These are phyloP conservation scores for Phytopythium sindhum DNA, from an alignment of 352 stramenopile genomes.

Conservation along the genomic window DNA sequence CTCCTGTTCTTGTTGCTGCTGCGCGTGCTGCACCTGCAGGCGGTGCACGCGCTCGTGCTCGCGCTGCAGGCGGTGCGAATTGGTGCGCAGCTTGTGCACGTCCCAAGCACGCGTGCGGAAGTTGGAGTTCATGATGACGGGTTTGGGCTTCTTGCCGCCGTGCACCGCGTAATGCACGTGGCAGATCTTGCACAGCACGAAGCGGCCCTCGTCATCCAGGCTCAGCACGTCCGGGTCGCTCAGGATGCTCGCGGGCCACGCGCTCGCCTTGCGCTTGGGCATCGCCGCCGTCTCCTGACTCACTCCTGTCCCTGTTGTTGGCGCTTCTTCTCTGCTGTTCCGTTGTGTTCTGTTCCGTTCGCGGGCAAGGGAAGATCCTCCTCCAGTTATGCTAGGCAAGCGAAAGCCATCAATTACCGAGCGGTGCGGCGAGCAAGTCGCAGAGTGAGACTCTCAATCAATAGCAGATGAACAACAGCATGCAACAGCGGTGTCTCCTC, in stretches of 20 bases:
- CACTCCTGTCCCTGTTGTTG: conserved; percentile 4
- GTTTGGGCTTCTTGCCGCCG: conserved; percentile 77
- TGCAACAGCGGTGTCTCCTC: no score
- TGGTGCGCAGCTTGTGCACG: conserved; percentile 80
- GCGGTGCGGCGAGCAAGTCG: background rate
- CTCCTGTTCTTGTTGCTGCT: background rate
- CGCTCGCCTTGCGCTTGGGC: conserved; percentile 77
- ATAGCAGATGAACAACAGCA: no score
- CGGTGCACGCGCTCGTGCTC: conserved; percentile 36
- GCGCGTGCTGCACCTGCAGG: conserved; percentile 21
- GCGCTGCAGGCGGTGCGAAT: conserved; percentile 72
- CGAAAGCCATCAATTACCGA: background rate
- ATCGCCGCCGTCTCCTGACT: conserved; percentile 13
- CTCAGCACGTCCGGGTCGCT: conserved; percentile 69
- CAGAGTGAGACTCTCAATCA: no score
- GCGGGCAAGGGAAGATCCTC: background rate
- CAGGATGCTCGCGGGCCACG: conserved; percentile 69
- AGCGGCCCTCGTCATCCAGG: conserved; percentile 72
- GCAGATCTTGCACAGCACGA: conserved; percentile 80
- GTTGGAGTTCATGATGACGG: conserved; percentile 81
- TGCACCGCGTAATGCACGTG: conserved; percentile 80
- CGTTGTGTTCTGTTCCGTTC: conserved; percentile 11
- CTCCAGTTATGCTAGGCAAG: no score
- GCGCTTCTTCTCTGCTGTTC: background rate
- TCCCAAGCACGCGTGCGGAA: conserved; percentile 78